Percentiles rank a stretch among this genome's conserved stretches.
Conservation (phyloP, 495 filamentous ascomycete genomes). For the Talaromyces ruber region DNA sequence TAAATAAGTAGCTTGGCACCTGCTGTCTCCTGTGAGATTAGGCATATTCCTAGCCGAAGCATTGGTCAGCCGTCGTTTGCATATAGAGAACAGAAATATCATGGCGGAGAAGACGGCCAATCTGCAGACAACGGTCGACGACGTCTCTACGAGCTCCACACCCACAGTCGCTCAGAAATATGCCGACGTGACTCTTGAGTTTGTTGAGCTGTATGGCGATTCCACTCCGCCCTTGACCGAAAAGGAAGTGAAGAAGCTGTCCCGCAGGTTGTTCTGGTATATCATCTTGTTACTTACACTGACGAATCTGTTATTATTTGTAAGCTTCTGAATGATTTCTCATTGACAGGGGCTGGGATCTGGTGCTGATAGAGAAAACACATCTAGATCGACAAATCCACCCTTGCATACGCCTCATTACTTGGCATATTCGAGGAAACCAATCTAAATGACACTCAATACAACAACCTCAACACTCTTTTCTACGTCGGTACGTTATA, state of each 20-base stretch:
- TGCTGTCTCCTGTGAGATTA: too few relatives aligned
- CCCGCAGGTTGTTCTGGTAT: slow-evolving; percentile 10
- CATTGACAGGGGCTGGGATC: too few relatives aligned
- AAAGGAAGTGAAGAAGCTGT: slow-evolving; percentile 10
- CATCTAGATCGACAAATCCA: slow-evolving; percentile 16
- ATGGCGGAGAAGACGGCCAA: not conserved
- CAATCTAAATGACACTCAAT: slow-evolving; percentile 11
- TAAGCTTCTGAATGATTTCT: not conserved
- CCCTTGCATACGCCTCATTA: slow-evolving; percentile 15
- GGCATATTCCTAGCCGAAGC: too few relatives aligned
- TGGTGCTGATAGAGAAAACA: not conserved
- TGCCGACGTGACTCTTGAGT: slow-evolving; percentile 15
- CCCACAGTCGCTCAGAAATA: slow-evolving; percentile 8
- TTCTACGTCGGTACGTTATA: slow-evolving; percentile 16
- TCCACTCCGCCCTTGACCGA: slow-evolving; percentile 9
- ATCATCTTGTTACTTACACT: slow-evolving; percentile 10
- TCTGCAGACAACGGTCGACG: not conserved
- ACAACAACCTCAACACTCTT: slow-evolving; percentile 16
- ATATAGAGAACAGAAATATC: not conserved
- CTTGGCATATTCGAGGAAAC: slow-evolving; percentile 18
- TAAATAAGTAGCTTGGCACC: too few relatives aligned
- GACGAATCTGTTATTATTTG: slow-evolving; percentile 15
- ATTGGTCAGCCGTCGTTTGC: too few relatives aligned
- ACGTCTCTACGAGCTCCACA: not conserved
- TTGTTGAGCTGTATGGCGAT: slow-evolving; percentile 15